Evolutionary conservation across 2,329 filamentous ascomycete species (phyloP), one percentile per base, ranked within the genome.

Genomic region (Penicillium sp.): DNA sequence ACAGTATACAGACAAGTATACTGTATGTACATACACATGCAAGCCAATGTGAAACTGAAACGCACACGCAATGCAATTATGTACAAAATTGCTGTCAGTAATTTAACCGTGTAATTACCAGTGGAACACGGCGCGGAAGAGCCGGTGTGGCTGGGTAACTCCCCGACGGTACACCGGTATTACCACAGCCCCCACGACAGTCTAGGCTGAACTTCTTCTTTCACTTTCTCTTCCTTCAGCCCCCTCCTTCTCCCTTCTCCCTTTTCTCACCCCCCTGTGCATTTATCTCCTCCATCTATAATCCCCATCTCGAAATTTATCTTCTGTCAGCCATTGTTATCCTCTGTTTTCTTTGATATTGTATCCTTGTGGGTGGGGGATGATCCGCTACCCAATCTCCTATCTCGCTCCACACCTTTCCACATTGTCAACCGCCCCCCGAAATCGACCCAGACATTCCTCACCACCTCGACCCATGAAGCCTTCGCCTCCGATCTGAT

Each of bases 301-400:
- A 13, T 21, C 18, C 9, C 19, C 16, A n/a, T 13, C 34, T 23
- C 8, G 14, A 16, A 14, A 6, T n/a, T 8, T n/a, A n/a, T n/a
- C n/a, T n/a, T 16, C 16, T 14, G 16, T 34, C 16, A 37, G 11
- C 9, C 16, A 31, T 43, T 18, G 6, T 28, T 28, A 28, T 21
- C 24, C 1, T 13, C 2, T n/a, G 9, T 42, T 40, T n/a, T 34
- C 33, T 48, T 31, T 26, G 24, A 45, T n/a, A 37, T 18, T 21
- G 9, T 37, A 19, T 37, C 18, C 21, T 52, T 48, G 19, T 48
- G 31, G 48, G 55, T 59, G 58, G 62, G 62, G 57, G 56, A 64
- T 62, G 62, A 58, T 61, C 62, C 51, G 58, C 61, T 56, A 59
- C 48, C 60, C 63, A 52, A 47, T 56, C 55, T 63, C 52, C 52